Conservation (phyloP, 371 early-diverging fungal species). For the Smittium culicis region DNA sequence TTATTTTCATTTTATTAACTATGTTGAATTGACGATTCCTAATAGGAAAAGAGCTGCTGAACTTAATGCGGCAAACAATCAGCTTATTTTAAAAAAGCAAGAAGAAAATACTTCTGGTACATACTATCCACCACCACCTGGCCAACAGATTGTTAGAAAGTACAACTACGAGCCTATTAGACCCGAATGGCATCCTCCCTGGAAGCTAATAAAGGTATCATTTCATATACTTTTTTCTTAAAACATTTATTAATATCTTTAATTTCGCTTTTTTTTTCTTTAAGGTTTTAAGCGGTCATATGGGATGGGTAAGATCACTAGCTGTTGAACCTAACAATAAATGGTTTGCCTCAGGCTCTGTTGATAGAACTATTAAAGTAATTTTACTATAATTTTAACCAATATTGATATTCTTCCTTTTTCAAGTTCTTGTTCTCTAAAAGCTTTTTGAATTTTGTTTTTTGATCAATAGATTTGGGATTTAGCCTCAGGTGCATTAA, state of each 20-base stretch:
- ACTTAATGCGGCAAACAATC: background rate
- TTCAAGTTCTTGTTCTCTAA: background rate
- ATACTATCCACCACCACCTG: slow-evolving; percentile 21
- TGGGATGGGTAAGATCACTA: slow-evolving; percentile 90
- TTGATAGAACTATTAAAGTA: slow-evolving; percentile 91
- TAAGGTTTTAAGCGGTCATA: slow-evolving; percentile 83
- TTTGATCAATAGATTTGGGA: slow-evolving; percentile 72
- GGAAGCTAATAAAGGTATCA: slow-evolving; percentile 84
- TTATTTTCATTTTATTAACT: too few species aligned
- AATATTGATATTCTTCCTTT: background rate
- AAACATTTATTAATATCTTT: background rate
- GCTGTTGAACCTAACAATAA: slow-evolving; percentile 88
- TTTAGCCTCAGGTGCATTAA: slow-evolving; percentile 87
- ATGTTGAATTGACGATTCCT: too few species aligned
- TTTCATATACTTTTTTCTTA: background rate
- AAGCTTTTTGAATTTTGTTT: slow-evolving; percentile 14
- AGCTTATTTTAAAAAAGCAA: background rate
- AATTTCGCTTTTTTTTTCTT: background rate
- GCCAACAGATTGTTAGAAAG: slow-evolving; percentile 28
- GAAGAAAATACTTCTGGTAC: background rate
- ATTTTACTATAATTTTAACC: background rate
- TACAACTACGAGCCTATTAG: slow-evolving; percentile 16
- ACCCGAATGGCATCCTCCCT: slow-evolving; percentile 95
- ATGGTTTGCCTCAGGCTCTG: slow-evolving; percentile 96
- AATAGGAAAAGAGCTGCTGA: background rate